phyloP scores from a whole-genome alignment of 1,284 basidiomycete genomes.

The Pulchroboletus neoregius region DNA sequence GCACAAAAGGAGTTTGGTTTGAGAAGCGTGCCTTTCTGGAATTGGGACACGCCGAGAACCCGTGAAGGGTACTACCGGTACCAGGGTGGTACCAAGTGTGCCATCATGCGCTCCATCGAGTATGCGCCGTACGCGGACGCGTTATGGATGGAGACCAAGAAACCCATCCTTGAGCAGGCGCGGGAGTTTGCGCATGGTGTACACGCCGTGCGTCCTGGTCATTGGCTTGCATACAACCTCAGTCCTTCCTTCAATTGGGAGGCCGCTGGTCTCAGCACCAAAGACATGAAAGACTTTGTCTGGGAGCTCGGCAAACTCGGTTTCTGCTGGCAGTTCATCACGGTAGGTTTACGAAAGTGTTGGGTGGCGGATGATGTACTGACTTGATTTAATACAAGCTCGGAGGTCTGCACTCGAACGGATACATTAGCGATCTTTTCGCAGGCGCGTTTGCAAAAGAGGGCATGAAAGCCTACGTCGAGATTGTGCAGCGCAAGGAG shows the following conservation, averaged over 20 bases:
- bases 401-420: constrained; percentile 95
- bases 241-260: constrained; percentile 93
- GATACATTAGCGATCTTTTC: constrained; percentile 94
- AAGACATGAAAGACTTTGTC: constrained; percentile 87
- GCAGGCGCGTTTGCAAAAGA: constrained; percentile 85
- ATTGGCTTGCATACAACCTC: constrained; percentile 95
- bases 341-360: constrained; percentile 49
- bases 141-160: constrained; percentile 98
- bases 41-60: constrained; percentile 93
- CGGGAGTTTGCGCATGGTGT: constrained; percentile 90
- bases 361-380: background rate
- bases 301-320: constrained; percentile 93
- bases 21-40: constrained; percentile 72
- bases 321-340: constrained; percentile 99
- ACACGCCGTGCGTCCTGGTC: constrained; percentile 73
- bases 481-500: constrained; percentile 82
- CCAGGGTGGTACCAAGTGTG: constrained; percentile 94
- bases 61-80: constrained; percentile 97
- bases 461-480: constrained; percentile 90
- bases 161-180: constrained; percentile 91
- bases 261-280: constrained; percentile 81
- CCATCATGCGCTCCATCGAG: constrained; percentile 87
- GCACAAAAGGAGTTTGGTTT: constrained; percentile 82
- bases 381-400: constrained; percentile 50
- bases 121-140: constrained; percentile 93